Evolutionary conservation across 306 rosid species (phyloP).

Genomic region (Trichosanthes truncata): DNA sequence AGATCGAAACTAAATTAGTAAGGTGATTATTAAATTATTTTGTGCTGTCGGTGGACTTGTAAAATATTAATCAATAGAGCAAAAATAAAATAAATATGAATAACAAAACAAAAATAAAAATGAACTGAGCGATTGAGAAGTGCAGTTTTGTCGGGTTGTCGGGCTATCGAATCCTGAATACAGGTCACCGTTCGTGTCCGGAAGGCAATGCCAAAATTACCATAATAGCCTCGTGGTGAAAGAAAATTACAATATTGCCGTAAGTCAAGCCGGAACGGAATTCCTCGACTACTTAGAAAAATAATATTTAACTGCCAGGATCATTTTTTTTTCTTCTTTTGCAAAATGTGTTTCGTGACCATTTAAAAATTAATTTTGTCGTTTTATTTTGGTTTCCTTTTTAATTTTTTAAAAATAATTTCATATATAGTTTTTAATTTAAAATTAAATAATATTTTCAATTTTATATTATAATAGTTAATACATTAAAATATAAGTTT

Average conservation of each 20-base stretch:
- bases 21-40: background rate
- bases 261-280: background rate
- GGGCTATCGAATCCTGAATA: constrained; percentile 25
- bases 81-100: background rate
- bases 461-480: no score
- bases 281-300: background rate
- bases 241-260: background rate
- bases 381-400: no score
- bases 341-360: background rate
- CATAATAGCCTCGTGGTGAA: background rate
- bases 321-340: background rate
- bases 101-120: background rate
- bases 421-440: no score
- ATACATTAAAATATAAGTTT: no score
- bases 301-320: background rate
- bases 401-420: no score
- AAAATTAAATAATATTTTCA: no score
- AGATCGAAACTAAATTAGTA: background rate
- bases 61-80: background rate
- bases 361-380: no score
- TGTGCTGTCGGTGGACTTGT: constrained; percentile 39
- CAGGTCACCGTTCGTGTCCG: constrained; percentile 24
- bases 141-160: constrained; percentile 42
- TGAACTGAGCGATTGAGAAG: constrained; percentile 15
- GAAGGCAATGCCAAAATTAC: background rate